These are phyloP conservation scores for Tylopilus felleus DNA, from an alignment of 768 basidiomycete species.

Conservation along the genomic window DNA sequence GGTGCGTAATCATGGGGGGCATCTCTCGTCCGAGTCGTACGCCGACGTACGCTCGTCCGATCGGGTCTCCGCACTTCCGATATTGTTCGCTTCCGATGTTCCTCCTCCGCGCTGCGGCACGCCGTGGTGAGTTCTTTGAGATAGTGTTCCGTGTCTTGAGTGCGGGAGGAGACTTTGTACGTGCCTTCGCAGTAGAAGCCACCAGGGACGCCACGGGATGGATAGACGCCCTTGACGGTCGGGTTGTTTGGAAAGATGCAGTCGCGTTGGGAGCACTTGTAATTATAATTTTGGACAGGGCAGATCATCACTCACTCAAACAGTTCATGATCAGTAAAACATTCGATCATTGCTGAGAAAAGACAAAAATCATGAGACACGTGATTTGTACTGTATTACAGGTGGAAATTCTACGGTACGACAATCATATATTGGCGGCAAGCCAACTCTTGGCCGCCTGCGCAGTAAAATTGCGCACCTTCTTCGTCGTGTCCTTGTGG, in stretches of 20 bases:
- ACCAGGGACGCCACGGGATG: slow-evolving; percentile 32
- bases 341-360: too few species aligned
- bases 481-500: too few species aligned
- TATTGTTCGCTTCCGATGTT: slow-evolving; percentile 28
- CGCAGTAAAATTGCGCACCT: too few species aligned
- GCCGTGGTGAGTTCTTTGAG: slow-evolving; percentile 25
- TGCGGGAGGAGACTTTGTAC: slow-evolving; percentile 32
- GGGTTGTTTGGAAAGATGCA: slow-evolving; percentile 33
- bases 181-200: slow-evolving; percentile 35
- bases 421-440: too few species aligned
- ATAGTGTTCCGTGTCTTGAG: slow-evolving; percentile 33
- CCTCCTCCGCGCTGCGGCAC: slow-evolving; percentile 26
- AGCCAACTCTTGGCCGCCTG: too few species aligned
- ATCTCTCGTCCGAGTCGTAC: slow-evolving; percentile 10
- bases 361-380: too few species aligned
- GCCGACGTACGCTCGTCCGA: slow-evolving; percentile 10
- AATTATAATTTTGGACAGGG: too few species aligned
- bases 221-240: slow-evolving; percentile 30
- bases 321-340: too few species aligned
- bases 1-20: slow-evolving; percentile 2
- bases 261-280: slow-evolving; percentile 34
- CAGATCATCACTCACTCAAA: too few species aligned
- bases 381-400: too few species aligned
- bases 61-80: slow-evolving; percentile 29
- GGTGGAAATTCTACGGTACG: too few species aligned